Evolutionary conservation across 768 basidiomycete genomes (phyloP), one percentile per base, ranked within the genome.

Genomic region (Pleurotus tuoliensis): DNA sequence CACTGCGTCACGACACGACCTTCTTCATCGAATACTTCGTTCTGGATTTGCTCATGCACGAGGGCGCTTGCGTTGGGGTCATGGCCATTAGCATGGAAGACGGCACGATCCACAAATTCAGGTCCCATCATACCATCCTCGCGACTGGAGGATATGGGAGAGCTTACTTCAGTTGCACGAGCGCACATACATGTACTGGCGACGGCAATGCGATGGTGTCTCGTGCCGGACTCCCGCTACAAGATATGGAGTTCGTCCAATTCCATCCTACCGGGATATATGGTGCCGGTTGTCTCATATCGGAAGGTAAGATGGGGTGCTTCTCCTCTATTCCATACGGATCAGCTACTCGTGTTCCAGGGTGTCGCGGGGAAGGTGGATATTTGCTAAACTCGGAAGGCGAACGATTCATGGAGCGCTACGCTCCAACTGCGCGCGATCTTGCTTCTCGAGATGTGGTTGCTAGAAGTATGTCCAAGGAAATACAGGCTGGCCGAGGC

Each of bases 11-110:
- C 80, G 87, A 98, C 80, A 98, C 96, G 70, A 95, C 98, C 75
- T 99, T 97, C 76, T 99, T 99, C 79, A 98, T 99, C 71, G 96
- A 99, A 72, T 99, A 96, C 75, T 98, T 99, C 71, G 96, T 95
- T 13, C 83, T 96, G 57, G 96, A 99, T 71, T 78, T 99, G 58
- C 92, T 98, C 70, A 98, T 98, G 96, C 81, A 98, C 70, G 93
- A 90, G 61, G 96, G 95, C 63, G 94, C 97, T 73, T 99, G 96
- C 77, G 94, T 99, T 56, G 96, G 96, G 77, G 96, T 99, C 48
- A 90, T 98, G 68, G 96, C 96, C 12, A 82, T 98, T 63, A 99
- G 97, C 80, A 95, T 97, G 93, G 96, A 99, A 76, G 96, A 98
- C 64, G 96, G 96, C 56, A 98, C 96, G 15, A 85, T 99, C 25